phyloP scores from a whole-genome alignment of 2,329 filamentous ascomycete genomes.

The Verticillium nubilum region DNA sequence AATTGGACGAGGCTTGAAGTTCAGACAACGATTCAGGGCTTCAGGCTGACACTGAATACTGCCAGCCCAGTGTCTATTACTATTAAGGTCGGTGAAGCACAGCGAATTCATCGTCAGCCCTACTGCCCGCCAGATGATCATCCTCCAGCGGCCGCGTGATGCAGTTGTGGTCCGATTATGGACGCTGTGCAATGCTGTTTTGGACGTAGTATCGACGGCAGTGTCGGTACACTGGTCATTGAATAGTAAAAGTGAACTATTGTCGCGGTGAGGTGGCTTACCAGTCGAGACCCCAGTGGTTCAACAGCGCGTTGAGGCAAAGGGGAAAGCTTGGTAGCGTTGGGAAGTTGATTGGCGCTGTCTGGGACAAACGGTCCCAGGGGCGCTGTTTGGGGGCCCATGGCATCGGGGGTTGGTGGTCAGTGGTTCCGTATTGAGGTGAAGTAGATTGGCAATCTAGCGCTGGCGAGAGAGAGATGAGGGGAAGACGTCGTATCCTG shows the following conservation, averaged over 20 bases:
- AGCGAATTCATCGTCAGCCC: not conserved
- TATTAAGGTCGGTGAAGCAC: not conserved
- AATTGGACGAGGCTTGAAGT: not conserved
- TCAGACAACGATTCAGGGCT: not conserved
- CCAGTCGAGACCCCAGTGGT: not conserved
- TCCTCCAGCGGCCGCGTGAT: not conserved
- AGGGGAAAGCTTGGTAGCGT: not conserved
- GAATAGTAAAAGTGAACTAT: not conserved
- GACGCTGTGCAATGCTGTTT: not conserved
- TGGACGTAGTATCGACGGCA: no score
- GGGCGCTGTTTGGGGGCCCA: not conserved
- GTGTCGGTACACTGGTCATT: not conserved
- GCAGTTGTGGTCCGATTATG: not conserved
- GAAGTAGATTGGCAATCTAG: not conserved
- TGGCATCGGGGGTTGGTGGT: not conserved
- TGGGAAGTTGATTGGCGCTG: not conserved
- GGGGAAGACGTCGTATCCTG: not conserved
- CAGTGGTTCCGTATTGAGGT: not conserved
- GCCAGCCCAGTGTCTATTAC: not conserved
- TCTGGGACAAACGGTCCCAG: not conserved
- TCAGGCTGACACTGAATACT: not conserved
- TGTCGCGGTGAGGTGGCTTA: not conserved
- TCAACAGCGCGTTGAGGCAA: not conserved
- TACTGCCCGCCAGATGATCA: not conserved
- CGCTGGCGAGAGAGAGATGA: not conserved